Evolutionary conservation across 2,329 filamentous ascomycete species (phyloP).

Genomic region (Penicillium sp.): DNA sequence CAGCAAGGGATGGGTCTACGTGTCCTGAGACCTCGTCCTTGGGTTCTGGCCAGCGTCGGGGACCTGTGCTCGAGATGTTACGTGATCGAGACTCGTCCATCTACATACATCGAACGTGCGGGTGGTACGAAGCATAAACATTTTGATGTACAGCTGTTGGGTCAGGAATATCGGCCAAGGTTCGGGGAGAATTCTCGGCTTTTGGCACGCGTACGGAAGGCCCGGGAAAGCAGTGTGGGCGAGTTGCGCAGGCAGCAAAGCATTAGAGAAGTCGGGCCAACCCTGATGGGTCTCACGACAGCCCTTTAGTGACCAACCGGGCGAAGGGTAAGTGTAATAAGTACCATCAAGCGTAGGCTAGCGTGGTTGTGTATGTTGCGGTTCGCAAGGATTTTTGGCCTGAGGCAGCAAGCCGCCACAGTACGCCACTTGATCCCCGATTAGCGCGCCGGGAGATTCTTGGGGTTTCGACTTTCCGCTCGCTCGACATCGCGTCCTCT

Average conservation of each 20-base stretch:
- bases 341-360: no score
- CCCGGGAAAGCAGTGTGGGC: slow-evolving; percentile 1
- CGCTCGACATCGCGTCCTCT: no score
- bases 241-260: no score
- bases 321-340: no score
- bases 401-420: slow-evolving; percentile 12
- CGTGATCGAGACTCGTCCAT: no score
- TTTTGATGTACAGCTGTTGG: neutral
- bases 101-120: no score
- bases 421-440: slow-evolving; percentile 2
- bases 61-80: neutral
- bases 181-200: slow-evolving; percentile 3
- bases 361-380: neutral
- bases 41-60: neutral
- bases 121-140: no score
- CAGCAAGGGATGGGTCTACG: slow-evolving; percentile 27
- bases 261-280: no score
- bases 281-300: no score
- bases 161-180: slow-evolving; percentile 1
- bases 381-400: slow-evolving; percentile 2
- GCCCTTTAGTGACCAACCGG: neutral
- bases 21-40: slow-evolving; percentile 10
- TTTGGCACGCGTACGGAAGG: slow-evolving; percentile 1
- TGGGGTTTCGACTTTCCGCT: slow-evolving; percentile 2
- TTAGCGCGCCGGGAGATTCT: neutral